Base-by-base conservation (phyloP, 139 green algal genomes). In the Chlamydomonas incerta region DNA sequence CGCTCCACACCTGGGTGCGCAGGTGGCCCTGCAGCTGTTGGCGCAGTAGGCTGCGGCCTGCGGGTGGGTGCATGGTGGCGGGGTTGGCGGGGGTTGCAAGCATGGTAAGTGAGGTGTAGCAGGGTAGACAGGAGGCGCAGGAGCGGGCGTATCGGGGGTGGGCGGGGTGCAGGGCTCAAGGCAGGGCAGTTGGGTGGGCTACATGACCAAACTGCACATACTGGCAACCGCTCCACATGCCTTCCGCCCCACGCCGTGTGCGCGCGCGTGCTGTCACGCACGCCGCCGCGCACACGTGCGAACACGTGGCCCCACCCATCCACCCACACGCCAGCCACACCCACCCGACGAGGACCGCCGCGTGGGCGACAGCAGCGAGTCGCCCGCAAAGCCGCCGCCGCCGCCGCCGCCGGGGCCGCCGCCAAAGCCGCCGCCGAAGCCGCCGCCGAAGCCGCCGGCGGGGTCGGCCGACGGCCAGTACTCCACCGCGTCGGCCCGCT, bases 401-500 rank as follows among this genome's bases (percentile, higher is more conserved):
- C 41, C 41, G 41, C 41, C 41, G 23, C 20, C 20, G 26, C 66
- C 66, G 66, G 76, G 69, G 41, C 66, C 63, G 47, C 63, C 50
- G n/a, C n/a, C n/a, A n/a, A n/a, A n/a, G n/a, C n/a, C n/a, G 29
- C 29, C 47, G n/a, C 46, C 13, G 55, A 72, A 35, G 72, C 80
- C 65, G 75, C 63, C 18, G 47, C 34, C 41, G n/a, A 74, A 69
- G 70, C 34, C 60, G 24, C 37, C 68, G 77, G 37, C 71, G 15
- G 73, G 41, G 29, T 92, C 89, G 41, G 41, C 41, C 6, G 41
- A 50, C 26, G 95, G 95, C 95, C 95, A 97, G 31, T 95, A 89
- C 65, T 98, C 95, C 50, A 91, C 77, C 11, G 87, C 91, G 26
- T 96, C 95, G 11, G 92, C 85, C 17, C 92, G 89, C 35, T 93